phyloP scores from a whole-genome alignment of 768 basidiomycete species.

The Hortiboletus campestris region DNA sequence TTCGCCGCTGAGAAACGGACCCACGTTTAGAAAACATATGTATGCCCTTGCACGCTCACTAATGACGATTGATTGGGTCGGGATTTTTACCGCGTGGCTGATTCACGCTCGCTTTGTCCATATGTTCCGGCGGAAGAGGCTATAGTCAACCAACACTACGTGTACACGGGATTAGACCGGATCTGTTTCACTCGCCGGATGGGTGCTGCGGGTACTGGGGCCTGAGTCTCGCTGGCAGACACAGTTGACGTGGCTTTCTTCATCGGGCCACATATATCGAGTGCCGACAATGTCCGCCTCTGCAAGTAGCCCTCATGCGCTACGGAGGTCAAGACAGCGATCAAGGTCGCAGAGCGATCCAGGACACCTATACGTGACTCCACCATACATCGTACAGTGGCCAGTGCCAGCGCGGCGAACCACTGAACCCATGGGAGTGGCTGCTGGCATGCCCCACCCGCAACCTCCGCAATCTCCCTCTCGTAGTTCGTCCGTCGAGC shows the following conservation, averaged over 20 bases:
- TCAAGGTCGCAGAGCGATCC: conserved; percentile 25
- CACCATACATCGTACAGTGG: conserved; percentile 25
- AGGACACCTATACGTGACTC: conserved; percentile 17
- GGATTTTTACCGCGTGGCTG: background rate
- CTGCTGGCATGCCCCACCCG: background rate
- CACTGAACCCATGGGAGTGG: conserved; percentile 14
- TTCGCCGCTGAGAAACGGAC: background rate
- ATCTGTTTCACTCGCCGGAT: background rate
- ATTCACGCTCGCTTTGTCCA: background rate
- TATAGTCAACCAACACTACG: conserved; percentile 2
- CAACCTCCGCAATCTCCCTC: conserved; percentile 15
- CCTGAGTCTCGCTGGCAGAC: background rate
- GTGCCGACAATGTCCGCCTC: conserved; percentile 15
- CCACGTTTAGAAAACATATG: background rate
- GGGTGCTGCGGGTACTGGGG: background rate
- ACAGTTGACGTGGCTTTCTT: background rate
- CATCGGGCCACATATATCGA: background rate
- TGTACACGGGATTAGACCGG: background rate
- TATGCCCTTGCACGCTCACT: background rate
- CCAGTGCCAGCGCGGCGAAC: conserved; percentile 26
- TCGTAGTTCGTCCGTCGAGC: conserved; percentile 25
- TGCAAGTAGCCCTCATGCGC: conserved; percentile 4
- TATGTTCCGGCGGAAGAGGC: background rate
- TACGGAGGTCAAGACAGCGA: conserved; percentile 7
- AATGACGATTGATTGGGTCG: background rate